Evolutionary conservation across 1,139 yeast species (phyloP).

Genomic region (Nadsonia commutata): DNA sequence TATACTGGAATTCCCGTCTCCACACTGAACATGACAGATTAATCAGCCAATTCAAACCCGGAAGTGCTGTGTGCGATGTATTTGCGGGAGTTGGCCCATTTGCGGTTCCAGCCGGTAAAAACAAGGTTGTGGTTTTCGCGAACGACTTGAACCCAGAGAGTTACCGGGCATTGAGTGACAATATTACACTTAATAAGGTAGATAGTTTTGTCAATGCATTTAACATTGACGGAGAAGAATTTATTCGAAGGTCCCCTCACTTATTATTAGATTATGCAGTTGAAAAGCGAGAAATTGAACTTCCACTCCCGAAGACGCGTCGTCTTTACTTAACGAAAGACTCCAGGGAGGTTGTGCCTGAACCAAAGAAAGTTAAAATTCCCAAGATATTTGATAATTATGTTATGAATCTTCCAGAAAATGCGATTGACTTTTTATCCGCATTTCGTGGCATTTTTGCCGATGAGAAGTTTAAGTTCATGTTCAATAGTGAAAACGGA

Average conservation of each 20-base stretch:
- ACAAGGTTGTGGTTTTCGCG: slow-evolving; percentile 65
- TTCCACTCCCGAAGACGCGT: slow-evolving; percentile 11
- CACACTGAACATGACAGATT: slow-evolving; percentile 88
- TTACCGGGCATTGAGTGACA: slow-evolving; percentile 49
- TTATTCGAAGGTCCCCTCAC: slow-evolving; percentile 48
- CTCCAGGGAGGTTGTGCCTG: slow-evolving; percentile 10
- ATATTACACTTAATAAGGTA: slow-evolving; percentile 53
- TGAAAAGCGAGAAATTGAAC: slow-evolving; percentile 13
- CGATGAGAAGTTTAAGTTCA: slow-evolving; percentile 20
- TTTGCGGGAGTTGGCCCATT: slow-evolving; percentile 99
- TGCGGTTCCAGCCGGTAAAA: slow-evolving; percentile 90
- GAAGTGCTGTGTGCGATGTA: slow-evolving; percentile 79
- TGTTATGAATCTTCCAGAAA: slow-evolving; percentile 93
- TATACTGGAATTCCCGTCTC: slow-evolving; percentile 93
- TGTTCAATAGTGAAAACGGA: slow-evolving; percentile 16
- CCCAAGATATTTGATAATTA: slow-evolving; percentile 58
- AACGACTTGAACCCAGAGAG: slow-evolving; percentile 90
- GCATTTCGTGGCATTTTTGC: slow-evolving; percentile 60
- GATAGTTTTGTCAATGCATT: slow-evolving; percentile 42
- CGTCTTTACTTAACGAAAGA: slow-evolving; percentile 9
- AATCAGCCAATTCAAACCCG: slow-evolving; percentile 41
- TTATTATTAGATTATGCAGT: slow-evolving; percentile 28
- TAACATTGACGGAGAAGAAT: slow-evolving; percentile 72
- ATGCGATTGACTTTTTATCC: slow-evolving; percentile 74
- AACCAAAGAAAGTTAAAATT: slow-evolving; percentile 18